Conservation (phyloP, 192 early-diverging fungal species). For the Pilobolus umbonatus region DNA sequence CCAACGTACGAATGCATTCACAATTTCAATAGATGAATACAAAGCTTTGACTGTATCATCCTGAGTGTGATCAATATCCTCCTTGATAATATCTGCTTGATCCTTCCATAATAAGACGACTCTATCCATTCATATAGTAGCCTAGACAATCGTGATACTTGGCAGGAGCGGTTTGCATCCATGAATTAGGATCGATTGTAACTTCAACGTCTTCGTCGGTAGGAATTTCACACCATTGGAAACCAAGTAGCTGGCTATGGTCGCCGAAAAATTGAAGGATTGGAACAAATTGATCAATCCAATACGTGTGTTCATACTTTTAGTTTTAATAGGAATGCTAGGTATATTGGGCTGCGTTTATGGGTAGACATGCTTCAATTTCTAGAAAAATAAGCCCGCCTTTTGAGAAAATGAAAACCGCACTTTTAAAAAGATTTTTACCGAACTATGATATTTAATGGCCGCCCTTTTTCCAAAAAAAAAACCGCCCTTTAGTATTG, state of each 20-base stretch:
- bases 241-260: conserved; percentile 5
- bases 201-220: conserved; percentile 9
- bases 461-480: too few relatives aligned
- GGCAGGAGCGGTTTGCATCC: neutral
- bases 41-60: too few relatives aligned
- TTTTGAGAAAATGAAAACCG: too few relatives aligned
- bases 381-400: too few relatives aligned
- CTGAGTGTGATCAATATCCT: too few relatives aligned
- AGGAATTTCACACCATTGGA: conserved; percentile 13
- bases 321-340: neutral
- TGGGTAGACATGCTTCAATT: conserved; percentile 1
- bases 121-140: too few relatives aligned
- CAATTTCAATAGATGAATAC: conserved; percentile 10
- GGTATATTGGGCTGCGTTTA: neutral
- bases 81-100: too few relatives aligned
- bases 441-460: too few relatives aligned
- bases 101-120: too few relatives aligned
- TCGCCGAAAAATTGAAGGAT: conserved; percentile 2
- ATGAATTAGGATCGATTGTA: neutral
- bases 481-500: too few relatives aligned
- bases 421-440: too few relatives aligned
- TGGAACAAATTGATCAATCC: conserved; percentile 4
- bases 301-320: neutral
- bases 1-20: conserved; percentile 2
- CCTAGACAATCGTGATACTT: conserved; percentile 9